Base-by-base conservation (phyloP, 805 yeast species). In the Brettanomyces nanus region DNA sequence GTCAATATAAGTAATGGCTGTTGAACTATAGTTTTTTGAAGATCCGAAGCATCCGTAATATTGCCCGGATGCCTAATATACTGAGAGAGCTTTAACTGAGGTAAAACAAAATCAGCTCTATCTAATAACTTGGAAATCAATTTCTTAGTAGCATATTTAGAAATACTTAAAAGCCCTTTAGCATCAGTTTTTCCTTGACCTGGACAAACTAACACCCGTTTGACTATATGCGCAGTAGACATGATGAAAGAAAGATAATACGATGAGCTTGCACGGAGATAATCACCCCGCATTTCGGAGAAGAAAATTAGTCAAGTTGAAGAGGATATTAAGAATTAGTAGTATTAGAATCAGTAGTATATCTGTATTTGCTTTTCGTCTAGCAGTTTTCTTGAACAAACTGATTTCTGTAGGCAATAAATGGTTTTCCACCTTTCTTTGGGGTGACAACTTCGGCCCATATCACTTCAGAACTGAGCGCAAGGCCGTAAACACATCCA, bases 401-500 rank as follows among this genome's bases (percentile, higher is more conserved):
- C 42, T 46, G 37, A 26, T 54, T 45, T 33, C 51, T 56, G 34
- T 55, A 60, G 2, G 46, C 47, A 28, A 59, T 45, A 10, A 29
- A 23, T 2, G 45, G 47, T 5, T 38, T 27, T 1, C 39, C 44
- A 3, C 32, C 35, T 13, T 20, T 31, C 13, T 31, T 30, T 6
- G 32, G 38, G 13, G n/a, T 30, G 4, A 41, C 42, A 20, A 52
- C 49, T 36, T 59, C 59, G 26, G 58, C 45, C 63, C 63, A 71
- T 4, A 80, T 52, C 4, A 79, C 68, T 53, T 77, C 58, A 0
- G 89, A 94, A 22, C 79, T 68, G 34, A 89, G 65, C 42, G 70
- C 56, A 10, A 75, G 80, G 3, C 95, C 96, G 42, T 73, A 71
- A 41, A 77, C 83, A 65, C 97, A 89, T 1, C 84, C 85, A 9